Base-by-base conservation (phyloP, 331 rosid genomes). In the Saraca asoca region DNA sequence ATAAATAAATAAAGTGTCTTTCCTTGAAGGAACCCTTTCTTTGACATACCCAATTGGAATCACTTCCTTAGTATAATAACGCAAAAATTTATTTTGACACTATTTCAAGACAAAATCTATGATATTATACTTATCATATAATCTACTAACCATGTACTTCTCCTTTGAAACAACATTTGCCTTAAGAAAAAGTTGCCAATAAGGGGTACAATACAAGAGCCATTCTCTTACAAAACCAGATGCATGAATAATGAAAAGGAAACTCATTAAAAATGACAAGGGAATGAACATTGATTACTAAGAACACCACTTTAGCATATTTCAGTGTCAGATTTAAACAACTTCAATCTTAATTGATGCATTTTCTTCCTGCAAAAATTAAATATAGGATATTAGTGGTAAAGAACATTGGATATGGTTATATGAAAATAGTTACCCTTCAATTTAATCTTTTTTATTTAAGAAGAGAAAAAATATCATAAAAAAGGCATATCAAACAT, bases 311-410 rank as follows among this genome's bases (percentile, higher is more conserved):
- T 51, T 51, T 62, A 63, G 41, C 43, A 48, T 51, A 49, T 46
- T 24, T 51, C 61, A 17, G 46, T 16, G 34, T 50, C 68, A 43
- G 6, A 33, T 24, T 66, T 41, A 51, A 70, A 65, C 18, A 5
- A 53, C 19, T 66, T 15, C 50, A 62, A 44, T 41, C 53, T 65
- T 70, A 73, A 53, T 51, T 65, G 56, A 72, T 52, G 57, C 64
- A 49, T 67, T 68, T 74, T 71, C 84, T 58, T 69, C 88, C 88
- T 83, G 78, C 88, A 52, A 42, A 39, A 31, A 73, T 58, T 6
- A 61, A 50, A 68, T n/a, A 46, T 52, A 14, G 60, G 73, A 77
- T 61, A 50, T 16, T 34, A 76, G 14, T 11, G 24, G 15, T 51
- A 20, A 49, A 59, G 55, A 43, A 55, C 35, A 29, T 8, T 33